Evolutionary conservation across 179 eudicot genomes (phyloP), one percentile per base, ranked within the genome.

Genomic region (Pouteria campechiana): DNA sequence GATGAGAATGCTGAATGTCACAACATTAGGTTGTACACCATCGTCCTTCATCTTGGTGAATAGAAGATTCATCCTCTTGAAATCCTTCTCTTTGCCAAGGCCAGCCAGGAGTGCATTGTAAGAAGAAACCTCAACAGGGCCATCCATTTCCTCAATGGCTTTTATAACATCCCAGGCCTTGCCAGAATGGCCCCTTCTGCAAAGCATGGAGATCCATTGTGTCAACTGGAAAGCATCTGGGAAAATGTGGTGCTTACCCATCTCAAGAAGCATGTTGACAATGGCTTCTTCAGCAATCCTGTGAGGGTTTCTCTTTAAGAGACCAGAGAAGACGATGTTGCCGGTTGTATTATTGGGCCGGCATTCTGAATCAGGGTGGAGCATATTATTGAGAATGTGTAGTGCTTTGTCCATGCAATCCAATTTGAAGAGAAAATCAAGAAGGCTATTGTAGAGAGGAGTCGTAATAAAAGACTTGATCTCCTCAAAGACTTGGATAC

Each of bases 311-410:
- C 57, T 45, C 43, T 52, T 44, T 50, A 72, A 48, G 37, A 82
- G 41, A 14, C 51, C 69, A 10, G 52, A n/a, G 24, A 86, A 61
- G 14, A 76, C 72, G 27, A 79, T 54, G 27, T 65, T 53, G 23
- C 42, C 32, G 0, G 94, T 79, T 4, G 0, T 42, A 0, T 38
- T 59, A 52, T 77, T 39, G 1, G 82, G 76, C 6, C 50, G 66
- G 42, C 48, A 65, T 16, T 23, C 17, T 0, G 55, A 20, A 37
- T 61, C 68, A 31, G 54, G 55, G 20, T 72, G 54, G 44, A 77
- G 83, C 98, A 90, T 86, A 81, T 79, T 80, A 41, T 82, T 92
- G 63, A 90, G 69, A 94, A 90, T 41, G 22, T 76, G 60, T 58
- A 58, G 38, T 16, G 94, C 98, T 64, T 69, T 70, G 33, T 61